Evolutionary conservation across 768 basidiomycete genomes (phyloP).

Genomic region (Rhodotorula kratochvilovae): DNA sequence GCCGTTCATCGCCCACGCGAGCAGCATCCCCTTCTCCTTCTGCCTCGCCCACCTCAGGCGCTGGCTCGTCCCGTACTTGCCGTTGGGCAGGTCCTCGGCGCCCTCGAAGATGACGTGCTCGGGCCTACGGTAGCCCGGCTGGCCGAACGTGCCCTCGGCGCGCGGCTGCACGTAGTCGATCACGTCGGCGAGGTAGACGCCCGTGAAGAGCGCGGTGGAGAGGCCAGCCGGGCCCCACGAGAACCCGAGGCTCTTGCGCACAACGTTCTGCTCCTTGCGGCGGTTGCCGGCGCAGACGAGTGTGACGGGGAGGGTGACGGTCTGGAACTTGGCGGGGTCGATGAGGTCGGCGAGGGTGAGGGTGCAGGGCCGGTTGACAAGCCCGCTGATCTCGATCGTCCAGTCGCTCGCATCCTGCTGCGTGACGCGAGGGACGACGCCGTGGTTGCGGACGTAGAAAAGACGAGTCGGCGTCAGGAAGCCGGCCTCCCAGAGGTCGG

Average conservation of each 20-base stretch:
- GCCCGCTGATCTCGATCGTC: conserved; percentile 53
- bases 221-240: conserved; percentile 44
- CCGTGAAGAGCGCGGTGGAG: conserved; percentile 60
- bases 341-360: conserved; percentile 54
- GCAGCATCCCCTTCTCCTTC: conserved; percentile 55
- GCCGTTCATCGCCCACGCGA: conserved; percentile 62
- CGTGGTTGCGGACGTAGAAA: conserved; percentile 63
- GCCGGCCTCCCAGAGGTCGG: conserved; percentile 53
- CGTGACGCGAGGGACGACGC: conserved; percentile 57
- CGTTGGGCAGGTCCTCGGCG: conserved; percentile 57
- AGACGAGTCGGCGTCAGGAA: conserved; percentile 58
- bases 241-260: conserved; percentile 40
- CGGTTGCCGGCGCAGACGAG: conserved; percentile 64
- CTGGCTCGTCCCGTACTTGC: conserved; percentile 59
- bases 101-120: conserved; percentile 63
- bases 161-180: conserved; percentile 53
- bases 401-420: conserved; percentile 50
- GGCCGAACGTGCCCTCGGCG: conserved; percentile 18
- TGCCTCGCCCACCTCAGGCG: conserved; percentile 53
- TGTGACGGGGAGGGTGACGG: conserved; percentile 61
- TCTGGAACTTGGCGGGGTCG: conserved; percentile 50
- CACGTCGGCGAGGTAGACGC: conserved; percentile 58
- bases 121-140: conserved; percentile 41
- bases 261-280: conserved; percentile 63
- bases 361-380: conserved; percentile 48